Evolutionary conservation across 2,329 filamentous ascomycete genomes (phyloP), one percentile per base, ranked within the genome.

Genomic region (Monilinia polystroma): DNA sequence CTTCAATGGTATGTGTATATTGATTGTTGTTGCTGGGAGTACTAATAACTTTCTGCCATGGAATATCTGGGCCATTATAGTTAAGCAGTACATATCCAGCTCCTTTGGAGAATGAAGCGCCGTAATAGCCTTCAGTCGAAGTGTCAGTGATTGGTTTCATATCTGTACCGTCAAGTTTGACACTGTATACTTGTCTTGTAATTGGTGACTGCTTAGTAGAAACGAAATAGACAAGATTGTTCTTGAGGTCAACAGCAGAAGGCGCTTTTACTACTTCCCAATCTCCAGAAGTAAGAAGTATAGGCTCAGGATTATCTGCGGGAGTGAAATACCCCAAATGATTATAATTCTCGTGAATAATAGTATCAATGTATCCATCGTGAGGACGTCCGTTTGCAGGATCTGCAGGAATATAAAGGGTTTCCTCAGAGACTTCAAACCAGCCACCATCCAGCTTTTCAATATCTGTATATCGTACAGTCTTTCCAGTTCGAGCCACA

Each of bases 271-370:
- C 91, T 0, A 99, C 94, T 77, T 99, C 96, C 93, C 94, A 99
- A 43, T 89, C 78, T 6, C 95, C 95, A 49, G 90, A 88, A 0
- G 95, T 99, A 52, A 99, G 86, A 82, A 96, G 87, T 57, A 91
- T 80, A 7, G 95, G 93, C n/a, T 90, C 81, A 0, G 90, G 82
- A 72, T 88, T 93, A 72, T 98, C 91, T 63, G 98, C 79, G 2
- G 95, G 94, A 0, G 90, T 89, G 76, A 97, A 99, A 79, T 98
- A 98, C 0, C 90, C 95, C 62, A 99, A 81, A 73, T 99, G 95
- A 72, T 98, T 92, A 72, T 91, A 92, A 66, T 93, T 89, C 26
- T 96, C 85, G 75, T 96, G 83, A 66, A 98, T 90, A 68, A 98
- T 82, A 0, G 90, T 93, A 77, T 99, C 95, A 69, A 99, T 88